Base-by-base conservation (phyloP, 176 grass and related monocot species). In the Chrysopogon serrulatus region DNA sequence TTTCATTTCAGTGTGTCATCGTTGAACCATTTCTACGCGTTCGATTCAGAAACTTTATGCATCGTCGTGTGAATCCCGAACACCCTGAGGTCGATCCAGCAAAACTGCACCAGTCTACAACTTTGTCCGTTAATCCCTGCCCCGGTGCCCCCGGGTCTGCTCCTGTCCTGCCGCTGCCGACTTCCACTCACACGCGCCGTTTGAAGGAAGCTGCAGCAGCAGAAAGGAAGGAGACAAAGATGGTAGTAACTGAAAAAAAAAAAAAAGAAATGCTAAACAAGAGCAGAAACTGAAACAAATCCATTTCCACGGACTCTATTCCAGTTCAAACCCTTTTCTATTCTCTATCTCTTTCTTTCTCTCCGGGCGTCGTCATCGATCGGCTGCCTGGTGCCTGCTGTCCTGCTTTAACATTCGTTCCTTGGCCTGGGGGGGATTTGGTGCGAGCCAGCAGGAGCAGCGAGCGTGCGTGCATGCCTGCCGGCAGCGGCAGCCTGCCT, bases 331-430 rank as follows among this genome's bases (percentile, higher is more conserved):
- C 80, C 73, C 71, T 88, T 87, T 90, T 59, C 45, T 53, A 27
- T 85, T 85, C 87, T 57, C 35, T 53, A 10, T 2, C 15, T 34
- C 57, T 21, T 26, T 23, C 28, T 62, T 39, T n/a, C 23, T 56
- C 14, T 1, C 37, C 41, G n/a, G n/a, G n/a, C n/a, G 32, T 62
- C 27, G 13, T 31, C 59, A 23, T 5, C 23, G 37, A 71, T 72
- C 15, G 31, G 47, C 18, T 5, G 17, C 44, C 17, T n/a, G n/a
- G n/a, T n/a, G n/a, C n/a, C n/a, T n/a, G n/a, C n/a, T n/a, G n/a
- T n/a, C n/a, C n/a, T 83, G 54, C 23, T 57, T 83, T 80, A 45
- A 82, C 66, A 82, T 94, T 89, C 86, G 35, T 94, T 94, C 70
- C 89, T 94, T 94, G 75, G 31, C 63, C 37, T 19, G 68, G 59